These are phyloP conservation scores for Rhodotorula toruloides DNA, from an alignment of 768 basidiomycete species.

Conservation along the genomic window DNA sequence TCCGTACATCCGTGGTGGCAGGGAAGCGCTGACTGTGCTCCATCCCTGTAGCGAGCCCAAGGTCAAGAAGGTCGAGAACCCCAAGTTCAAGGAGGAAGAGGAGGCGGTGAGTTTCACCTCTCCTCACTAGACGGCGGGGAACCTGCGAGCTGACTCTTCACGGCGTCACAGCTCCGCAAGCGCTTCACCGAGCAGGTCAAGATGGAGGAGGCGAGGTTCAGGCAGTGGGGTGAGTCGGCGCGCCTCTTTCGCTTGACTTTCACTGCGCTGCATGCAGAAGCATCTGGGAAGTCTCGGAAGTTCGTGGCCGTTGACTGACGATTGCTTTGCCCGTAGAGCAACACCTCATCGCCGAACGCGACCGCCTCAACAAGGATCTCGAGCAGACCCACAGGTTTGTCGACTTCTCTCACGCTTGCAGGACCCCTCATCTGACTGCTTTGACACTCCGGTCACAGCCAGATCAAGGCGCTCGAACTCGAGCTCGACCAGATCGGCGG, in stretches of 20 bases:
- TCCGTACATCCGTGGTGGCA: neutral
- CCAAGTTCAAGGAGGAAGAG: slow-evolving; percentile 99
- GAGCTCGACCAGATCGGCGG: slow-evolving; percentile 54
- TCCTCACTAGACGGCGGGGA: neutral
- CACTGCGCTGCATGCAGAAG: no score
- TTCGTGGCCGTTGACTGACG: slow-evolving; percentile 8
- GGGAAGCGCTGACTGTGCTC: no score
- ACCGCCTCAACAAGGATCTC: slow-evolving; percentile 97
- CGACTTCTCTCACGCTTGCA: neutral
- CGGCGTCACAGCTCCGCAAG: slow-evolving; percentile 60
- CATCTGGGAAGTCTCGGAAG: neutral
- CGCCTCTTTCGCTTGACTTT: slow-evolving; percentile 52
- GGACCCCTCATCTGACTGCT: neutral
- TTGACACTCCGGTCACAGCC: slow-evolving; percentile 32
- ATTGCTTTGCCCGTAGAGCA: slow-evolving; percentile 28
- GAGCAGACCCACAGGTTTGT: slow-evolving; percentile 60
- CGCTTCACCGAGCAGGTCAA: slow-evolving; percentile 99
- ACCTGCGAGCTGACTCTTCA: neutral
- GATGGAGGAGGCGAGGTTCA: slow-evolving; percentile 91
- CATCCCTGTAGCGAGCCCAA: slow-evolving; percentile 65
- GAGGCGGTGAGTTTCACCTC: slow-evolving; percentile 53
- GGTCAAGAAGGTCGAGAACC: slow-evolving; percentile 97
- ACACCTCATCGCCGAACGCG: slow-evolving; percentile 95
- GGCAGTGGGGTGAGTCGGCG: slow-evolving; percentile 84
- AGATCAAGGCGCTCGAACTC: slow-evolving; percentile 83